Conservation (phyloP, 495 filamentous ascomycete species). For the Hyphodiscus hymeniophilus region DNA sequence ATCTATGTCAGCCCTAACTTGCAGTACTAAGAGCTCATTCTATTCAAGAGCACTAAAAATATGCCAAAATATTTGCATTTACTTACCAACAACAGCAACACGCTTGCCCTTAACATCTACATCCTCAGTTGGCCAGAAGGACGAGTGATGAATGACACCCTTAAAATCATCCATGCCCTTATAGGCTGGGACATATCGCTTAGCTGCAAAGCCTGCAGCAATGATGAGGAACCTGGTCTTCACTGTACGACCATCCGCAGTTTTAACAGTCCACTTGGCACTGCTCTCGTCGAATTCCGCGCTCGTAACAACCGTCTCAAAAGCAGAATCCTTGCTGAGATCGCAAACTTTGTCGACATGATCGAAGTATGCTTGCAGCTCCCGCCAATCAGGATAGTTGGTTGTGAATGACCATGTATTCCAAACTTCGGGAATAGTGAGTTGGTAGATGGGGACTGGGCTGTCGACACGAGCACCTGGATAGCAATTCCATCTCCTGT, state of each 20-base stretch:
- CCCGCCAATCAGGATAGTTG: constrained; percentile 41
- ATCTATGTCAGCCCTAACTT: too few relatives aligned
- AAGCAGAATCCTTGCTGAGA: constrained; percentile 42
- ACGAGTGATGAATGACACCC: constrained; percentile 46
- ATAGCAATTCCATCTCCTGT: constrained; percentile 48
- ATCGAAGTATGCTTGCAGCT: constrained; percentile 47
- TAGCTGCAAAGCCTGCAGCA: constrained; percentile 31
- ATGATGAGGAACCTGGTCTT: constrained; percentile 41
- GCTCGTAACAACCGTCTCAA: constrained; percentile 37
- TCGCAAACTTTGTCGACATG: constrained; percentile 43
- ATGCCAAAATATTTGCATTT: too few relatives aligned
- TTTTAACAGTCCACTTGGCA: constrained; percentile 39
- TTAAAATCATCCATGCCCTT: constrained; percentile 44
- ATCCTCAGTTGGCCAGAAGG: constrained; percentile 47
- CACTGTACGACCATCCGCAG: constrained; percentile 35
- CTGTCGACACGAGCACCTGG: constrained; percentile 47
- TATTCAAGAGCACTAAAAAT: too few relatives aligned
- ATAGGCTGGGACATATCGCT: constrained; percentile 28
- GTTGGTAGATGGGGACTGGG: constrained; percentile 42
- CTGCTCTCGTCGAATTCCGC: constrained; percentile 35
- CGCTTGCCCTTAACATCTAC: constrained; percentile 41
- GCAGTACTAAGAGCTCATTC: too few relatives aligned
- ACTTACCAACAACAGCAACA: constrained; percentile 46
- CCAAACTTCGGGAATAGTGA: constrained; percentile 41
- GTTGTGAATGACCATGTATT: constrained; percentile 44